These are phyloP conservation scores for Myriosclerotinia duriaeana DNA, from an alignment of 2,329 filamentous ascomycete genomes.

Conservation along the genomic window DNA sequence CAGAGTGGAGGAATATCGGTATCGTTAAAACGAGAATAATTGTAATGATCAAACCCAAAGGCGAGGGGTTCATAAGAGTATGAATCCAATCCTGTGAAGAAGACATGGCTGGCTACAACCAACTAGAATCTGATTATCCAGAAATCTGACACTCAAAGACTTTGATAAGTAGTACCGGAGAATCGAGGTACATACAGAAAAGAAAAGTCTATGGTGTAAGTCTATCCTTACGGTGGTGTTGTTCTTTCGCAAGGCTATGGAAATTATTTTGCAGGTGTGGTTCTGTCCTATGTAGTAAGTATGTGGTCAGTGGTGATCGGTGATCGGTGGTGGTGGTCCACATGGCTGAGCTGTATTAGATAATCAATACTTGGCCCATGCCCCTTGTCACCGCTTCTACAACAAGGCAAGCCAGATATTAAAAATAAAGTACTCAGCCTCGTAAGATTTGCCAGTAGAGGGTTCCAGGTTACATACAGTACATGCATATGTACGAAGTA, in stretches of 20 bases:
- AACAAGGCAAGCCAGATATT: neutral
- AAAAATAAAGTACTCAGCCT: constrained; percentile 25
- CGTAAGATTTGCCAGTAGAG: too few relatives aligned
- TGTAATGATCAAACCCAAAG: constrained; percentile 64
- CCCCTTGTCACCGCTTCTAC: too few relatives aligned
- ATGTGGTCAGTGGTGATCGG: too few relatives aligned
- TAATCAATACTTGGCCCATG: too few relatives aligned
- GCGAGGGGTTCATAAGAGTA: constrained; percentile 59
- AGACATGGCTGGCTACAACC: constrained; percentile 22
- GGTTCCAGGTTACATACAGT: too few relatives aligned
- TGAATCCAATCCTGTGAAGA: constrained; percentile 45
- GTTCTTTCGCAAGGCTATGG: constrained; percentile 17
- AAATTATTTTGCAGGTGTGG: too few relatives aligned
- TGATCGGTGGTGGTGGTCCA: too few relatives aligned
- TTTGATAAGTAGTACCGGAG: neutral
- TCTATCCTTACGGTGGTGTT: too few relatives aligned
- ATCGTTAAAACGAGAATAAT: constrained; percentile 67
- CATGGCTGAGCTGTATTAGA: too few relatives aligned
- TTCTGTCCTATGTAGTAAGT: too few relatives aligned
- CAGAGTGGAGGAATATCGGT: constrained; percentile 74
- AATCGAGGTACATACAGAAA: neutral
- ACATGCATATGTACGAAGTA: too few relatives aligned
- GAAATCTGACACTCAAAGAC: neutral
- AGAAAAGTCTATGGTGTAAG: too few relatives aligned
- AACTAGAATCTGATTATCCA: neutral